phyloP scores from a whole-genome alignment of 805 yeast species.

The Jamesozyma spencerorum region DNA sequence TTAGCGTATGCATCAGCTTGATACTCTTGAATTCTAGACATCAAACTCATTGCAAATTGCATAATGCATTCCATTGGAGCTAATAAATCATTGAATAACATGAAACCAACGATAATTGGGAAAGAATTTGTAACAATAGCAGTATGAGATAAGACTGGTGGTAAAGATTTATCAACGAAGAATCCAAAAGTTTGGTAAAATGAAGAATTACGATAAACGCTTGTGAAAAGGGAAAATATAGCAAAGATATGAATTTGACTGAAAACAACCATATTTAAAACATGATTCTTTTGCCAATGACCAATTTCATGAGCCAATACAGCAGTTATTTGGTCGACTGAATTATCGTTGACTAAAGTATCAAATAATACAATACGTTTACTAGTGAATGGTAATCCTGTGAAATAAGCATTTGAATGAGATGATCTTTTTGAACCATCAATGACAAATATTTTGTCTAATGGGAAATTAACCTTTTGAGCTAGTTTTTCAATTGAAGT shows the following conservation, averaged over 20 bases:
- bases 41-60: slow-evolving; percentile 55
- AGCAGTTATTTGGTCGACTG: slow-evolving; percentile 77
- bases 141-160: not conserved
- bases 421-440: slow-evolving; percentile 97
- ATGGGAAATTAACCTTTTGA: slow-evolving; percentile 67
- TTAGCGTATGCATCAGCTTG: slow-evolving; percentile 89
- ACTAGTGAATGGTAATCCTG: slow-evolving; percentile 87
- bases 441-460: slow-evolving; percentile 73
- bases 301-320: slow-evolving; percentile 98
- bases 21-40: slow-evolving; percentile 82
- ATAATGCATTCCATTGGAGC: slow-evolving; percentile 66
- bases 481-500: slow-evolving; percentile 75
- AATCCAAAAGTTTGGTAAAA: slow-evolving; percentile 78
- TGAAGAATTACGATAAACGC: slow-evolving; percentile 70
- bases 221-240: slow-evolving; percentile 65
- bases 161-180: slow-evolving; percentile 12
- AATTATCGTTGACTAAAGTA: slow-evolving; percentile 73
- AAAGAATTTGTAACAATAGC: slow-evolving; percentile 33
- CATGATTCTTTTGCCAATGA: slow-evolving; percentile 90
- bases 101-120: slow-evolving; percentile 76
- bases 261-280: slow-evolving; percentile 61
- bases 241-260: slow-evolving; percentile 56
- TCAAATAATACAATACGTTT: slow-evolving; percentile 92
- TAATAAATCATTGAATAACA: slow-evolving; percentile 67
- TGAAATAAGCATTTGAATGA: slow-evolving; percentile 93